Evolutionary conservation across 257 asterid species (phyloP), one percentile per base, ranked within the genome.

Genomic region (Plectranthus barbatus): DNA sequence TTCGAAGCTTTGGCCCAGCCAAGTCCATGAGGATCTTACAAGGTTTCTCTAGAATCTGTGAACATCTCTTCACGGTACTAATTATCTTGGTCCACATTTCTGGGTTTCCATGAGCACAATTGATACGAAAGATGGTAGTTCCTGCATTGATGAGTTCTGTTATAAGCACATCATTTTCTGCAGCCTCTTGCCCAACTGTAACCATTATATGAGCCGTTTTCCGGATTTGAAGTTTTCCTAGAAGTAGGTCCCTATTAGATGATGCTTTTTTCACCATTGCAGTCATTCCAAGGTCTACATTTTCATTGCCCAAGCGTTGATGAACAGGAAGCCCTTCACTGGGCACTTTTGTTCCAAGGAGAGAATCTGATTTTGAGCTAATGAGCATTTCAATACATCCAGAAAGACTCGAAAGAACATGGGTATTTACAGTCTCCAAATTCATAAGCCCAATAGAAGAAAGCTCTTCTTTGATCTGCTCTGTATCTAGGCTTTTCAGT

Each of bases 1-100:
- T 86, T 61, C 94, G 79, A 72, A 86, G 80, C 85, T 86, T 86
- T 23, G 91, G 94, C 60, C 94, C 94, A 68, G 94, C 91, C 64
- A 86, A 79, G 79, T 86, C 94, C 94, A 86, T 86, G 71, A 86
- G 82, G 54, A 86, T 64, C 67, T 78, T 83, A 74, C 90, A 83
- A 18, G 91, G 94, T 70, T 86, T 86, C 75, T 86, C 94, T 29
- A 86, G 81, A 68, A 70, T 75, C 12, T 54, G 81, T 66, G 94
- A 79, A 65, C 73, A 71, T 57, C 57, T 73, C 72, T 72, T 86
- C 56, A 83, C 82, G 44, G 54, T 71, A 53, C 65, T 69, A 55
- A 83, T 73, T 42, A 86, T 83, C 72, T 81, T 79, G 59, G 76
- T 77, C 94, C 94, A 86, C 56, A 50, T 13, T 29, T 79, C 79